These are phyloP conservation scores for Diaporthe sp. DNA, from an alignment of 2,329 filamentous ascomycete species.

Conservation along the genomic window DNA sequence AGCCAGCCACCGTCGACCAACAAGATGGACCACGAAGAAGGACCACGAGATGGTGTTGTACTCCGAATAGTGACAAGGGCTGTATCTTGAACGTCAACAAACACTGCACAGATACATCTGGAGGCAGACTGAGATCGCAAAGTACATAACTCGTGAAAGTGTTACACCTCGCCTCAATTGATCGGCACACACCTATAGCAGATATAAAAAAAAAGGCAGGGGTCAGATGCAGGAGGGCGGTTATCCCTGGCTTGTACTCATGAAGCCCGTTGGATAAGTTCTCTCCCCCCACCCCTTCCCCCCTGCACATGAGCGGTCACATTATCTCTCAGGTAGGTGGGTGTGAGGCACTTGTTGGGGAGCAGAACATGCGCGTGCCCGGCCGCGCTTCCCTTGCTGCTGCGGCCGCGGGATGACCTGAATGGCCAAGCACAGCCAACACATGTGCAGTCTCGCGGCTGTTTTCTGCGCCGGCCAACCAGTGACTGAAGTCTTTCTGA, in stretches of 20 bases:
- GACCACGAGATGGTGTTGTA: not conserved
- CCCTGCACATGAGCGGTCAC: conserved; percentile 32
- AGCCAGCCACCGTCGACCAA: not conserved
- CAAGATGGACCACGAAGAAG: not conserved
- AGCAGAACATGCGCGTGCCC: not conserved
- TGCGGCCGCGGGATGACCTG: not conserved
- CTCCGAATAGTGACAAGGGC: not conserved
- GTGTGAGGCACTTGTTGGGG: conserved; percentile 21
- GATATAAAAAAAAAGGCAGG: not conserved
- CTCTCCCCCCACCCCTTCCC: not conserved
- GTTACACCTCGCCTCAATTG: not conserved
- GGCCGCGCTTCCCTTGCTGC: not conserved
- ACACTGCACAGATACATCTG: not conserved
- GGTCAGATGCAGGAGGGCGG: not conserved
- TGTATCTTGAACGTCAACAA: not conserved
- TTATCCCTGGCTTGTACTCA: not conserved
- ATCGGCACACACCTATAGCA: not conserved
- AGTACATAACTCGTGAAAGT: not conserved
- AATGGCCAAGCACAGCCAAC: not conserved
- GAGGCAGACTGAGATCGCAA: not conserved
- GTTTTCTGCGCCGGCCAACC: too few species aligned
- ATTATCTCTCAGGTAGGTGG: conserved; percentile 13
- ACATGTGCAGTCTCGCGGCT: not conserved
- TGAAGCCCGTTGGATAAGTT: not conserved
- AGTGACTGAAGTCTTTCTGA: not conserved